Percentiles rank a stretch among this genome's conserved stretches.
Evolutionary conservation across 345 rosid genomes (phyloP).

Genomic region (Xanthoceras sorbifolium): DNA sequence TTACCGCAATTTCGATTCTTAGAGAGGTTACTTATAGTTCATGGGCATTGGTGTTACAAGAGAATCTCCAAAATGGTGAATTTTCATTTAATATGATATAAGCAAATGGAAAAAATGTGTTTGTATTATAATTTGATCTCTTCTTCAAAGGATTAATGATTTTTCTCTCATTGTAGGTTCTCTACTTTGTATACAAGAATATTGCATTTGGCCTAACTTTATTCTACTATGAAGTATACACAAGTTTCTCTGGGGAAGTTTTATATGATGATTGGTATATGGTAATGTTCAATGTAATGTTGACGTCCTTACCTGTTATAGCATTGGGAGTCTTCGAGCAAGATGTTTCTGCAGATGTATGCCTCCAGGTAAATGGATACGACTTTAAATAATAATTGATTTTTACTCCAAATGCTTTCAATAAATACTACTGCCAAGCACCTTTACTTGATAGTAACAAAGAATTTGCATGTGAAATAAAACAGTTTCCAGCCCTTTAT

Average conservation of each 20-base stretch:
- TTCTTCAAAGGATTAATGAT: not conserved
- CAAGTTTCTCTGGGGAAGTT: slow-evolving; percentile 67
- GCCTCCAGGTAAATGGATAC: slow-evolving; percentile 57
- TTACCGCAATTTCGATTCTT: slow-evolving; percentile 71
- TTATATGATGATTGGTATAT: slow-evolving; percentile 75
- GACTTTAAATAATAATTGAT: not conserved
- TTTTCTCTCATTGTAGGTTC: slow-evolving; percentile 40
- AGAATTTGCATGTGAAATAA: slow-evolving; percentile 3
- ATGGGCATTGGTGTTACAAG: slow-evolving; percentile 85
- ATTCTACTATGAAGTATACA: slow-evolving; percentile 71
- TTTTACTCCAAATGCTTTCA: too few species aligned
- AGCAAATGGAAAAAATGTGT: not conserved
- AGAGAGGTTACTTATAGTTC: slow-evolving; percentile 71
- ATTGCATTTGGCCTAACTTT: slow-evolving; percentile 76
- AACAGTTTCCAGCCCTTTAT: slow-evolving; percentile 79
- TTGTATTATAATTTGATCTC: not conserved
- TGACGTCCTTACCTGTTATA: slow-evolving; percentile 79
- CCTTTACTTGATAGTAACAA: too few species aligned
- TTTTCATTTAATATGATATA: not conserved
- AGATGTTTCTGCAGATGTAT: slow-evolving; percentile 74
- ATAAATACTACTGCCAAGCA: too few species aligned
- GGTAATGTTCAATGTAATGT: slow-evolving; percentile 65
- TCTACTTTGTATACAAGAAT: slow-evolving; percentile 80
- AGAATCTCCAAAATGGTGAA: slow-evolving; percentile 80
- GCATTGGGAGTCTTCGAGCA: slow-evolving; percentile 78